Conservation (phyloP, 192 early-diverging fungal species). For the Gaertneriomyces sp. region DNA sequence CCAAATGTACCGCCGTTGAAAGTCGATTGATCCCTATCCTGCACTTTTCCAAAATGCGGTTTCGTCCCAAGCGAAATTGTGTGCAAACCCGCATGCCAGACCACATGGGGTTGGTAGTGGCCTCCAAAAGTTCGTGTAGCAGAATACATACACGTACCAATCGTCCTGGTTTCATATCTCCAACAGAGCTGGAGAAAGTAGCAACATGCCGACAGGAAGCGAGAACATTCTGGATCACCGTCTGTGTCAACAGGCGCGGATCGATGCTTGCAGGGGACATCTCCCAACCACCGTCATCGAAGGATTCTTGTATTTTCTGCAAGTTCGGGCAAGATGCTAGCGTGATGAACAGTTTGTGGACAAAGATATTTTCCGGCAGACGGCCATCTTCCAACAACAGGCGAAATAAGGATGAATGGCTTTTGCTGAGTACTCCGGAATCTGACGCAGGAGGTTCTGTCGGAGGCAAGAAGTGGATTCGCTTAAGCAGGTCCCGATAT, state of each 20-base stretch:
- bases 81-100: not conserved
- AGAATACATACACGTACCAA: conserved; percentile 9
- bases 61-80: conserved; percentile 5
- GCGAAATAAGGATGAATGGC: not conserved
- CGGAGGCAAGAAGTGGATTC: conserved; percentile 7
- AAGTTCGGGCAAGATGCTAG: conserved; percentile 1
- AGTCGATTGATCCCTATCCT: conserved; percentile 12
- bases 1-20: conserved; percentile 11
- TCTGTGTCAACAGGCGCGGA: conserved; percentile 5
- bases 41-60: conserved; percentile 4
- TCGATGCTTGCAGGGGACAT: not conserved
- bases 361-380: not conserved
- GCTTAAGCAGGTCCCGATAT: conserved; percentile 6
- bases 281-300: not conserved
- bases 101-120: conserved; percentile 16
- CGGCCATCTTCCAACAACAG: not conserved
- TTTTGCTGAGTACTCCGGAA: too few relatives aligned
- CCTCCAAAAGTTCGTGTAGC: conserved; percentile 12
- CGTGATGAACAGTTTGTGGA: conserved; percentile 13
- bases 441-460: too few relatives aligned
- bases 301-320: conserved; percentile 13
- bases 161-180: not conserved
- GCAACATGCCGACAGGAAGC: conserved; percentile 7
- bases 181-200: not conserved
- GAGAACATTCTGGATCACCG: conserved; percentile 15